These are phyloP conservation scores for Ophiostoma pallidulum DNA, from an alignment of 2,329 filamentous ascomycete genomes.

Conservation along the genomic window DNA sequence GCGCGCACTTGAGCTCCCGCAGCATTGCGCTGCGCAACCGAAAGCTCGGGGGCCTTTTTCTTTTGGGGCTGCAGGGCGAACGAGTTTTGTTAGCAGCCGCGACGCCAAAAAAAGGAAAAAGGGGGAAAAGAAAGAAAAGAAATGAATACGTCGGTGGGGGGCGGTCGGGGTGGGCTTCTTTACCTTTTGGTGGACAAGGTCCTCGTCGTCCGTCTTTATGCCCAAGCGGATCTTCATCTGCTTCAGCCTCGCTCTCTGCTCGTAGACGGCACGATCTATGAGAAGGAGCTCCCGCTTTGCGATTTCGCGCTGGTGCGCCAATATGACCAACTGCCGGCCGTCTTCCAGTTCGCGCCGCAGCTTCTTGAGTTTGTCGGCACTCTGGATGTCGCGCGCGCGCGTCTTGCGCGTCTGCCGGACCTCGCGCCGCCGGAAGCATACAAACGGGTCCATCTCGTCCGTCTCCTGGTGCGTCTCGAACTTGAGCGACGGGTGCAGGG, in stretches of 20 bases:
- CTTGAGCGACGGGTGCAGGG: conserved; percentile 72
- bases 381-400: conserved; percentile 83
- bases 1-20: conserved; percentile 57
- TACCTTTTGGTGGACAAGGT: conserved; percentile 90
- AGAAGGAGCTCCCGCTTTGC: conserved; percentile 68
- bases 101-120: too few species aligned
- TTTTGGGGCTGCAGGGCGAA: conserved; percentile 72
- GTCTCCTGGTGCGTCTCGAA: conserved; percentile 91
- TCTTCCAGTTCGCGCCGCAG: conserved; percentile 86
- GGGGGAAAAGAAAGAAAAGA: too few species aligned
- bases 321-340: conserved; percentile 67
- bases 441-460: conserved; percentile 93
- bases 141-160: conserved; percentile 31
- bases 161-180: too few species aligned
- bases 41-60: conserved; percentile 53
- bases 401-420: conserved; percentile 93
- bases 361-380: conserved; percentile 88
- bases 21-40: conserved; percentile 49
- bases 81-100: too few species aligned
- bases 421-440: conserved; percentile 93
- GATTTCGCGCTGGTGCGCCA: conserved; percentile 71
- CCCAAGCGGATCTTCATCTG: conserved; percentile 78
- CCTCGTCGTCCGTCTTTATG: conserved; percentile 89
- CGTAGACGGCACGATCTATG: conserved; percentile 68
- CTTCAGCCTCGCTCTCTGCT: conserved; percentile 73